Conservation (phyloP, 192 early-diverging fungal species). For the Backusella tuberculispora region DNA sequence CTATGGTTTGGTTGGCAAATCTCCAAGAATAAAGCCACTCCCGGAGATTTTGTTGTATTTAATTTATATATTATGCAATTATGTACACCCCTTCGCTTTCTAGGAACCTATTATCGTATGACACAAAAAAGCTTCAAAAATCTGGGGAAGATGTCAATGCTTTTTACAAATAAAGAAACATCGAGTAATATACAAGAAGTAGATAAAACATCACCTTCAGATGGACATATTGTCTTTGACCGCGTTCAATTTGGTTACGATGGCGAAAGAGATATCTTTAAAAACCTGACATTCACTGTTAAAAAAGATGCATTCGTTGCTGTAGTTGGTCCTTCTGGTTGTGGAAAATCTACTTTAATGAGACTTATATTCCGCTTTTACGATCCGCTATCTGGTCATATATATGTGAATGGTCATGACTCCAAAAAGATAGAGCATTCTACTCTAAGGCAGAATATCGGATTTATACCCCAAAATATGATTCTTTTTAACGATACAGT, state of each 20-base stretch:
- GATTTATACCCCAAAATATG: slow-evolving; percentile 93
- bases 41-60: slow-evolving; percentile 88
- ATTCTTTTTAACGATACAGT: slow-evolving; percentile 96
- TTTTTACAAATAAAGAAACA: slow-evolving; percentile 65
- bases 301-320: slow-evolving; percentile 73
- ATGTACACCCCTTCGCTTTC: slow-evolving; percentile 84
- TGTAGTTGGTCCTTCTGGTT: slow-evolving; percentile 76
- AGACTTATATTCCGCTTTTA: slow-evolving; percentile 91
- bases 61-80: slow-evolving; percentile 88
- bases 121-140: slow-evolving; percentile 92
- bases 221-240: slow-evolving; percentile 68
- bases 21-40: slow-evolving; percentile 62
- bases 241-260: slow-evolving; percentile 77
- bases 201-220: slow-evolving; percentile 44
- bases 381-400: slow-evolving; percentile 76
- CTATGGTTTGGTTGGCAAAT: slow-evolving; percentile 83
- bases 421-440: slow-evolving; percentile 65
- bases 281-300: slow-evolving; percentile 68
- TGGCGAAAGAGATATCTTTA: slow-evolving; percentile 62
- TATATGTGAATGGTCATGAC: slow-evolving; percentile 85
- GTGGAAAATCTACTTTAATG: slow-evolving; percentile 76
- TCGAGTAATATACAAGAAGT: slow-evolving; percentile 68
- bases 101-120: slow-evolving; percentile 91
- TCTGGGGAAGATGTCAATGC: slow-evolving; percentile 94
- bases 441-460: slow-evolving; percentile 78